These are phyloP conservation scores for Parachaetomium inaequale DNA, from an alignment of 495 filamentous ascomycete genomes.

Conservation along the genomic window DNA sequence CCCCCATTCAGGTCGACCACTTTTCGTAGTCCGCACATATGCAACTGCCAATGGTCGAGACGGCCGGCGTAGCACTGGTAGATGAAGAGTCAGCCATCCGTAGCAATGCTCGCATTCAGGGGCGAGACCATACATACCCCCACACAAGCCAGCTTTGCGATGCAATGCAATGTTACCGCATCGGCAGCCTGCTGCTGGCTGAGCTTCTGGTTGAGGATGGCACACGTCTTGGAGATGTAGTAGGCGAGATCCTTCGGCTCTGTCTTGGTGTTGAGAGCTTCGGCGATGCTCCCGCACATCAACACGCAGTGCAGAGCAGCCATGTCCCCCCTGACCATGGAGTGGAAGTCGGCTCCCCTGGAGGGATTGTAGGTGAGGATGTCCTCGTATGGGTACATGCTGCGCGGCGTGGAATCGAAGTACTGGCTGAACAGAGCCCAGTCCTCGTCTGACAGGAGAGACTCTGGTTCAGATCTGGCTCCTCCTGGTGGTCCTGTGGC, in stretches of 20 bases:
- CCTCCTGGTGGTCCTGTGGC: neutral
- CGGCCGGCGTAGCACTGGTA: slow-evolving; percentile 28
- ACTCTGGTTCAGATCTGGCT: neutral
- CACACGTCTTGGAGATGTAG: slow-evolving; percentile 31
- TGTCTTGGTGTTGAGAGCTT: slow-evolving; percentile 13
- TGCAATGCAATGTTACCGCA: slow-evolving; percentile 27
- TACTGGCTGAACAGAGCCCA: slow-evolving; percentile 27
- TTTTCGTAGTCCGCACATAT: slow-evolving; percentile 31
- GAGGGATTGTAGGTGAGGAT: slow-evolving; percentile 31
- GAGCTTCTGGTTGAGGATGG: slow-evolving; percentile 31
- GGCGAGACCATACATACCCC: slow-evolving; percentile 22
- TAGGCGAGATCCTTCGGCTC: slow-evolving; percentile 24
- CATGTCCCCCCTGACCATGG: slow-evolving; percentile 16
- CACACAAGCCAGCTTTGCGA: slow-evolving; percentile 26
- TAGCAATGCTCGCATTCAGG: neutral
- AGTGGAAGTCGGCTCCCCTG: slow-evolving; percentile 21
- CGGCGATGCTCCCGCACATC: slow-evolving; percentile 28
- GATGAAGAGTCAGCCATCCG: neutral
- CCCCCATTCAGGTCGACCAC: slow-evolving; percentile 28
- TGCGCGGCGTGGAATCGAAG: slow-evolving; percentile 17
- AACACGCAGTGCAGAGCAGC: slow-evolving; percentile 29
- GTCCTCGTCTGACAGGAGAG: slow-evolving; percentile 19
- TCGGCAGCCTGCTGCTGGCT: slow-evolving; percentile 20
- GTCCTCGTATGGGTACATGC: slow-evolving; percentile 33
- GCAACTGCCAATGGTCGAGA: slow-evolving; percentile 33